Conservation (phyloP, 2,329 filamentous ascomycete genomes). For the Leptoxyphium fumago region DNA sequence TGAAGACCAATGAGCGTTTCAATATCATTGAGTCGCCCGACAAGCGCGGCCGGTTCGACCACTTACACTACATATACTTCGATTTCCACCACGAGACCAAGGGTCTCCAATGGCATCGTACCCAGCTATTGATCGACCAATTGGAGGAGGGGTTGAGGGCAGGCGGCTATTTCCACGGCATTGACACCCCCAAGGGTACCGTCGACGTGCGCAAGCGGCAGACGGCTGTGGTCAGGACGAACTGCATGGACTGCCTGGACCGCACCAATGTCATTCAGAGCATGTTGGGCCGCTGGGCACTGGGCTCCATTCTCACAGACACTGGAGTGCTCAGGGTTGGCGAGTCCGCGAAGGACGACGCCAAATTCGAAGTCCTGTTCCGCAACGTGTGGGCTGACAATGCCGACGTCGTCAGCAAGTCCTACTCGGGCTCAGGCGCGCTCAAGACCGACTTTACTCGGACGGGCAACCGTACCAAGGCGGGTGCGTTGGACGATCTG, state of each 20-base stretch:
- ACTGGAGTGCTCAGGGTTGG: constrained; percentile 63
- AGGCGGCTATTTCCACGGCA: constrained; percentile 84
- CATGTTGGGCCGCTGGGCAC: constrained; percentile 80
- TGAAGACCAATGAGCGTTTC: constrained; percentile 59
- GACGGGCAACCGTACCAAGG: constrained; percentile 76
- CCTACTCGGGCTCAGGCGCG: constrained; percentile 90
- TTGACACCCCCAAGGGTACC: constrained; percentile 66
- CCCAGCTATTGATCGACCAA: constrained; percentile 71
- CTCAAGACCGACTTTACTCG: constrained; percentile 97
- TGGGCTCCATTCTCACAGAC: constrained; percentile 80
- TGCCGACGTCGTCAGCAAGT: constrained; percentile 81
- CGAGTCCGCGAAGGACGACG: constrained; percentile 65
- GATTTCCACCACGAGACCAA: constrained; percentile 98
- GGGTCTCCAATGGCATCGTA: constrained; percentile 83
- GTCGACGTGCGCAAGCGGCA: constrained; percentile 72
- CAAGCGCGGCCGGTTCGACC: constrained; percentile 54
- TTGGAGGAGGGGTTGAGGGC: constrained; percentile 60
- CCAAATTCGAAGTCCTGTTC: constrained; percentile 77
- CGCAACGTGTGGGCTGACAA: constrained; percentile 98
- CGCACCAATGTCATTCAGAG: constrained; percentile 96
- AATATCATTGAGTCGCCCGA: constrained; percentile 54
- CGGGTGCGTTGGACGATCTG: constrained; percentile 71
- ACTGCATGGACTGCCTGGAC: constrained; percentile 98
- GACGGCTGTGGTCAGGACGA: constrained; percentile 84
- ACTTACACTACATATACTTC: constrained; percentile 92